A percentile compares a stretch with the other conserved stretches of the same genome.
phyloP scores from a whole-genome alignment of 2,329 filamentous ascomycete genomes.

The Penicillium janthinellum region DNA sequence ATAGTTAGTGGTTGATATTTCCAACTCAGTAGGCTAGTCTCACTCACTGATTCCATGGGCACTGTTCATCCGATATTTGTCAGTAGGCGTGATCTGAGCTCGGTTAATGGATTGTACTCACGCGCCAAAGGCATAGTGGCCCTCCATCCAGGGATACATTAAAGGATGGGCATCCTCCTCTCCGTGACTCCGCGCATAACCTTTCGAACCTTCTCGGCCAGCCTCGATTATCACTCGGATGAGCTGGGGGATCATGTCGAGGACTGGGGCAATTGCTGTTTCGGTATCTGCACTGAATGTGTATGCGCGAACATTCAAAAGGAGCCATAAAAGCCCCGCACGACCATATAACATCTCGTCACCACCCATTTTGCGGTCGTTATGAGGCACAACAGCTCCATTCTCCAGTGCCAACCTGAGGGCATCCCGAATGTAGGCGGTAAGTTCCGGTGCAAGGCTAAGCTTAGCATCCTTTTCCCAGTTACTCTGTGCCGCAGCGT shows the following conservation, averaged over 20 bases:
- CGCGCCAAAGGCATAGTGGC: constrained; percentile 41
- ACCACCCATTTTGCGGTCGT: constrained; percentile 33
- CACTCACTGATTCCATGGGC: constrained; percentile 35
- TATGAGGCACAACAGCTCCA: constrained; percentile 29
- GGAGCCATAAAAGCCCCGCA: constrained; percentile 39
- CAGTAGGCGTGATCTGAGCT: neutral
- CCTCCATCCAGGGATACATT: constrained; percentile 46
- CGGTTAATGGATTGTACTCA: constrained; percentile 25
- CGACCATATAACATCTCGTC: constrained; percentile 46
- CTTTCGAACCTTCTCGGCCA: constrained; percentile 35
- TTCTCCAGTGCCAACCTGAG: constrained; percentile 34
- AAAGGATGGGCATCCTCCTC: constrained; percentile 37
- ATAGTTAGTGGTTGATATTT: neutral
- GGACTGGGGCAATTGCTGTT: constrained; percentile 25
- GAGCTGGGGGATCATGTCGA: constrained; percentile 34
- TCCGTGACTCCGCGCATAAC: constrained; percentile 35
- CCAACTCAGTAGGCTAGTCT: neutral
- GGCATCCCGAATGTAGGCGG: constrained; percentile 32
- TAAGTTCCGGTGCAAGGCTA: constrained; percentile 30
- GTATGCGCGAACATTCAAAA: constrained; percentile 38
- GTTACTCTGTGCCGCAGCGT: constrained; percentile 16
- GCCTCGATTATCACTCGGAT: constrained; percentile 37
- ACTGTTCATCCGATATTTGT: constrained; percentile 17
- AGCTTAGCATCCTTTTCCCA: constrained; percentile 8
- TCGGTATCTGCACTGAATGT: constrained; percentile 24